Evolutionary conservation across 495 filamentous ascomycete genomes (phyloP).

Genomic region (Bacidia gigantensis): DNA sequence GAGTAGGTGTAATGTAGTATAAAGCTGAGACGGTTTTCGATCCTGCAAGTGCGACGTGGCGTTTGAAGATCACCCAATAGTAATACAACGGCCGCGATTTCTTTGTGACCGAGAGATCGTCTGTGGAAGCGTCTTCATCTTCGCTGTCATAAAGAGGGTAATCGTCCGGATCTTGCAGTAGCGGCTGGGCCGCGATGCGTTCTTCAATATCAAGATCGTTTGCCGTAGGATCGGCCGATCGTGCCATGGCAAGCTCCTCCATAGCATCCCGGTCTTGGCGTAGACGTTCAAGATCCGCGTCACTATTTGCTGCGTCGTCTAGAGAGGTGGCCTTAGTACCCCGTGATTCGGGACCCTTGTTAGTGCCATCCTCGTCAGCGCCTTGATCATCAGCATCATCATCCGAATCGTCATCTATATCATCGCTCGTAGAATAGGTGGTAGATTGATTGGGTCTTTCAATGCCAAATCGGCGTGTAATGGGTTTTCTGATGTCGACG

Average conservation of each 20-base stretch:
- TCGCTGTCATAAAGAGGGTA: constrained; percentile 91
- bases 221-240: constrained; percentile 31
- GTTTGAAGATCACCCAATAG: constrained; percentile 39
- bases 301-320: constrained; percentile 11
- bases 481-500: constrained; percentile 89
- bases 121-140: constrained; percentile 37
- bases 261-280: constrained; percentile 32
- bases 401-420: constrained; percentile 43
- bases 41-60: constrained; percentile 28
- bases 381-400: constrained; percentile 38
- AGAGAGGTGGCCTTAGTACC: background rate
- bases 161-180: constrained; percentile 43
- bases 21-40: constrained; percentile 32
- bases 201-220: constrained; percentile 64
- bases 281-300: constrained; percentile 25
- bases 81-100: constrained; percentile 60
- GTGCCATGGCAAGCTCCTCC: constrained; percentile 32
- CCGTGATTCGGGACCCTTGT: constrained; percentile 9
- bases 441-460: constrained; percentile 60
- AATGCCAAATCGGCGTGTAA: constrained; percentile 76
- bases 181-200: constrained; percentile 46
- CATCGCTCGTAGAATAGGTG: constrained; percentile 63
- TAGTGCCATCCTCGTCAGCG: constrained; percentile 4
- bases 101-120: constrained; percentile 58
- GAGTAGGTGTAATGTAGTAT: constrained; percentile 41